These are phyloP conservation scores for Phellopilus nigrolimitatus DNA, from an alignment of 1,284 basidiomycete genomes.

Conservation along the genomic window DNA sequence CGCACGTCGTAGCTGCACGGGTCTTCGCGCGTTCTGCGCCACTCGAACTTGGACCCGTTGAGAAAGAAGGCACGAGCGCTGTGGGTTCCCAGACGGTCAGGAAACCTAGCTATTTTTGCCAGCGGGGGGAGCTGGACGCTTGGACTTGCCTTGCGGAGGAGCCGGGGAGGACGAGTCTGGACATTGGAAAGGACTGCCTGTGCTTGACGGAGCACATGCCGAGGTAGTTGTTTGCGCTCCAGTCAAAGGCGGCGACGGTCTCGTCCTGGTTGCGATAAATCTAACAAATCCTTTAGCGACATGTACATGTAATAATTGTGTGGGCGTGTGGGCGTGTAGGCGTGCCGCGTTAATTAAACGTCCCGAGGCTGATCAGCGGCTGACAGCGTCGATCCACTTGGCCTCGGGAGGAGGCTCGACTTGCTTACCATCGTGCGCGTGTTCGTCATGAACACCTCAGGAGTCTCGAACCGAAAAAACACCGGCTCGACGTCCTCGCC, in stretches of 20 bases:
- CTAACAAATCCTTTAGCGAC: slow-evolving; percentile 20
- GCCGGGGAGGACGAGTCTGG: slow-evolving; percentile 52
- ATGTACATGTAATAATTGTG: neutral
- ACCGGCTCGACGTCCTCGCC: slow-evolving; percentile 55
- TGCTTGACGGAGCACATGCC: slow-evolving; percentile 52
- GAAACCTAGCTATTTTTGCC: neutral
- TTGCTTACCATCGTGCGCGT: slow-evolving; percentile 48
- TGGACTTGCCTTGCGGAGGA: slow-evolving; percentile 42
- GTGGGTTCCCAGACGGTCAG: neutral
- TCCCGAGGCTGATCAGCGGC: slow-evolving; percentile 7
- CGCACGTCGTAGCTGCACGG: slow-evolving; percentile 19
- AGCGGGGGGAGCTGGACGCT: slow-evolving; percentile 8
- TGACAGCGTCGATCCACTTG: slow-evolving; percentile 12
- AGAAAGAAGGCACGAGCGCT: slow-evolving; percentile 20
- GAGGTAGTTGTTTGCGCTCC: slow-evolving; percentile 50
- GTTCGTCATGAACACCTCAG: slow-evolving; percentile 27
- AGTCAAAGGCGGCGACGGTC: slow-evolving; percentile 57
- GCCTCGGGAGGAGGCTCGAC: neutral
- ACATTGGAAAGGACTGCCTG: slow-evolving; percentile 51
- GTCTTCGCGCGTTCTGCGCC: slow-evolving; percentile 39
- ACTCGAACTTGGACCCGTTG: slow-evolving; percentile 38
- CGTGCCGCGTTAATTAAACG: slow-evolving; percentile 16
- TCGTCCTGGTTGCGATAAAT: slow-evolving; percentile 42
- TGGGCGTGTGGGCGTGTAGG: neutral
- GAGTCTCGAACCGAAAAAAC: slow-evolving; percentile 64